These are phyloP conservation scores for Hirsutella thompsonii DNA, from an alignment of 2,329 filamentous ascomycete genomes.

Conservation along the genomic window DNA sequence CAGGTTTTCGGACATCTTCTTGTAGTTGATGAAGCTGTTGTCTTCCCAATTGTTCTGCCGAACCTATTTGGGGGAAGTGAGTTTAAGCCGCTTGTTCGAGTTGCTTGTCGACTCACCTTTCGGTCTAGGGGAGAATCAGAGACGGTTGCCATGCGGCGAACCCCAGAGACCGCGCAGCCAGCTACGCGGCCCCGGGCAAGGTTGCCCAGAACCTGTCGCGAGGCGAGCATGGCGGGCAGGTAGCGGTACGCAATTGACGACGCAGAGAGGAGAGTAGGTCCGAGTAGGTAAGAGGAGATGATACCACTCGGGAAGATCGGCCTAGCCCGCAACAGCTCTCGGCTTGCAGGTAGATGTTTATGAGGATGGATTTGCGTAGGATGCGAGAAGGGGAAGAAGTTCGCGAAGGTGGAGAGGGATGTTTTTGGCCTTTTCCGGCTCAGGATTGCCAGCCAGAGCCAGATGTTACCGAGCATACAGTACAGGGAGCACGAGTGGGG, in stretches of 20 bases:
- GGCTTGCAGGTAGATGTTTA: constrained; percentile 2
- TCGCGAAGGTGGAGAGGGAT: constrained; percentile 13
- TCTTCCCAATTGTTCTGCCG: constrained; percentile 96
- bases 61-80: constrained; percentile 33
- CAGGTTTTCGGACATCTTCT: constrained; percentile 98
- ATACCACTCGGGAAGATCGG: constrained; percentile 10
- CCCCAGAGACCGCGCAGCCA: constrained; percentile 42
- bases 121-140: constrained; percentile 75
- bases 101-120: constrained; percentile 48
- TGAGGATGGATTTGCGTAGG: not conserved
- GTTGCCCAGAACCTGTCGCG: constrained; percentile 56
- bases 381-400: constrained; percentile 6
- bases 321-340: not conserved
- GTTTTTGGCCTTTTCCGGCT: constrained; percentile 10
- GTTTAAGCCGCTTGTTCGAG: not conserved
- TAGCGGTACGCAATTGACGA: constrained; percentile 7
- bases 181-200: constrained; percentile 48
- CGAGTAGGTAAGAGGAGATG: constrained; percentile 8
- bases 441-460: constrained; percentile 4
- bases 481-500: constrained; percentile 4
- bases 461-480: constrained; percentile 8
- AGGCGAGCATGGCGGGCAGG: constrained; percentile 51
- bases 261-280: constrained; percentile 13
- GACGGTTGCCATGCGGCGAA: constrained; percentile 72
- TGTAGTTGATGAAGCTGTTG: constrained; percentile 97